phyloP scores from a whole-genome alignment of 2,329 filamentous ascomycete species.

The Graphilbum sp. region DNA sequence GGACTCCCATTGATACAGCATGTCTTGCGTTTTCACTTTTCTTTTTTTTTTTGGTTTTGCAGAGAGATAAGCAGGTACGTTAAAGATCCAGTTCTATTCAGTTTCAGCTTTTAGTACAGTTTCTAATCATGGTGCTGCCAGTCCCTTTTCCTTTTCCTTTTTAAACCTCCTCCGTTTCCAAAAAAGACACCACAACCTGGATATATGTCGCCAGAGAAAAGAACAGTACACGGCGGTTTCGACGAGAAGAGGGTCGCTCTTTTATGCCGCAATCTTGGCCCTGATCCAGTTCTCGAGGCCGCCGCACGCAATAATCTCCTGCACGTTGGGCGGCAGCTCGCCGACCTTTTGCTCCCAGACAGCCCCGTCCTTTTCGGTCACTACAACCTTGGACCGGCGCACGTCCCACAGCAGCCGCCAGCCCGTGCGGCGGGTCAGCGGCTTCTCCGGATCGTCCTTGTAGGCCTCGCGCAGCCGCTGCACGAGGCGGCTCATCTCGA shows the following conservation, averaged over 20 bases:
- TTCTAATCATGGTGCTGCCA: no score
- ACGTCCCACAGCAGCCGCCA: slow-evolving; percentile 80
- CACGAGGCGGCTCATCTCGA: slow-evolving; percentile 54
- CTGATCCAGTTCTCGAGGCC: slow-evolving; percentile 76
- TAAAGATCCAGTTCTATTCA: no score
- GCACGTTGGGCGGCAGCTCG: slow-evolving; percentile 42
- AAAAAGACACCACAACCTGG: no score
- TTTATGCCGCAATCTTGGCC: slow-evolving; percentile 35
- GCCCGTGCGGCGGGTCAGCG: slow-evolving; percentile 59
- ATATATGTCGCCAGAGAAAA: no score
- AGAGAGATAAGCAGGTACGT: no score
- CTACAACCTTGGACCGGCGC: slow-evolving; percentile 47
- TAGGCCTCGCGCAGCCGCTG: slow-evolving; percentile 49
- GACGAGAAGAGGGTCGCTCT: background rate
- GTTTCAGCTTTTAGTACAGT: no score
- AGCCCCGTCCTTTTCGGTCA: slow-evolving; percentile 44
- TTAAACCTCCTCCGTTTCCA: no score
- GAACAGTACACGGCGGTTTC: no score
- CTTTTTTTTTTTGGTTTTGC: no score
- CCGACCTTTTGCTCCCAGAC: slow-evolving; percentile 66
- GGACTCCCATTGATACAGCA: no score
- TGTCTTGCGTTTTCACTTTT: no score
- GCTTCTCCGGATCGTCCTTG: slow-evolving; percentile 19
- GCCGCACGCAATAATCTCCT: slow-evolving; percentile 65
- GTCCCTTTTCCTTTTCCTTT: no score